Evolutionary conservation across 2,329 filamentous ascomycete genomes (phyloP), one percentile per base, ranked within the genome.

Genomic region (Huntiella bhutanensis): DNA sequence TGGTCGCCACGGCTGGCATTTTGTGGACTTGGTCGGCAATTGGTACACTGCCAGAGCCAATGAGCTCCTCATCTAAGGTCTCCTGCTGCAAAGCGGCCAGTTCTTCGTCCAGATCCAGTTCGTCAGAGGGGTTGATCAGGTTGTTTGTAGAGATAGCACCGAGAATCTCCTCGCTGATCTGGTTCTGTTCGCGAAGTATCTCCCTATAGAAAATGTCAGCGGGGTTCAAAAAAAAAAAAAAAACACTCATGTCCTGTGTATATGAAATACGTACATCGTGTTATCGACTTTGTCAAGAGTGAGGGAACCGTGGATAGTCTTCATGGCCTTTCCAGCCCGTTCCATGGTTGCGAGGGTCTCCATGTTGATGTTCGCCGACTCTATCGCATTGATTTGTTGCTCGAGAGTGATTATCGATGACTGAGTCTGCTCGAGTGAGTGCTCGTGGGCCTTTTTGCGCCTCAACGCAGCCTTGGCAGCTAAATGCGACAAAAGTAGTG

Each of bases 291-390:
- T 91, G 56, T 95, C 86, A 52, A 91, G 82, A 42, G 84, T 94
- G 53, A 96, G 75, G 53, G 82, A 82, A 55, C 78, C 80, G 60
- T 96, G 86, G 55, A 98, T 98, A 53, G 80, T 69, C 67, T 87
- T 81, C 87, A 98, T 96, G 33, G 88, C 91, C 51, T 77, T 68
- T 53, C 83, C 78, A 8, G 91, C 88, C 59, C 80, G 80, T 73
- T 93, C 80, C 86, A 98, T 95, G 5, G 87, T 88, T 54, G 80
- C 75, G 53, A 96, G 70, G 10, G 91, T 98, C 69, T 95, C 87
- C 65, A 88, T 80, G 70, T 98, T 98, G 69, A 98, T 95, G 62
- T 96, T 98, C 51, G 91, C 91, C 41, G 87, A 85, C 64, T 98
- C 91, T 67, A 98, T 96, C 50, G 83, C 80, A 62, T 91, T 91